Percentiles rank a stretch among this genome's conserved stretches.
These are phyloP conservation scores for Fusarium devonianum DNA, from an alignment of 2,329 filamentous ascomycete genomes.

Conservation along the genomic window DNA sequence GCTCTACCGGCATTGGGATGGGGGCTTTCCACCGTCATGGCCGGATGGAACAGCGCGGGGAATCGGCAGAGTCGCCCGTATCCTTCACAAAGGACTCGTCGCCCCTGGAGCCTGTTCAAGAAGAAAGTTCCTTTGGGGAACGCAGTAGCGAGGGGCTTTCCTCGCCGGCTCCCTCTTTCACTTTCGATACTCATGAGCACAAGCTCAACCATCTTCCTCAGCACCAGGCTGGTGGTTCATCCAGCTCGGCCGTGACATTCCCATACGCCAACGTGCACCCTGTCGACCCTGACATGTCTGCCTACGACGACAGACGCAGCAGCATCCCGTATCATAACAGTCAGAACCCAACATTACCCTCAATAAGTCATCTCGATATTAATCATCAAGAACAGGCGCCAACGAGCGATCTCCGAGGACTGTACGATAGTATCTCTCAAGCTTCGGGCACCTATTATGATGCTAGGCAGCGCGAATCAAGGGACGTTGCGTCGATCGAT, in stretches of 20 bases:
- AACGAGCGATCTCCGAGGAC: slow-evolving; percentile 26
- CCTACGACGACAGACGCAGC: slow-evolving; percentile 25
- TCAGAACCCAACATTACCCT: slow-evolving; percentile 32
- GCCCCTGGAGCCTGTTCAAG: slow-evolving; percentile 37
- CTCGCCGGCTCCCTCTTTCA: slow-evolving; percentile 24
- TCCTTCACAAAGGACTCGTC: slow-evolving; percentile 38
- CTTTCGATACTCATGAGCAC: slow-evolving; percentile 12
- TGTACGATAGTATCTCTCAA: slow-evolving; percentile 16
- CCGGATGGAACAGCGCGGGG: slow-evolving; percentile 18
- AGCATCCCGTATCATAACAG: slow-evolving; percentile 35
- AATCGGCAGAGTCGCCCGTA: slow-evolving; percentile 30
- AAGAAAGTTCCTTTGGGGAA: slow-evolving; percentile 28
- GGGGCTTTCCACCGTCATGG: slow-evolving; percentile 10
- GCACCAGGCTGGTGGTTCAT: slow-evolving; percentile 16
- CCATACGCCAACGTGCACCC: slow-evolving; percentile 16
- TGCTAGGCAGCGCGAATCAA: slow-evolving; percentile 4
- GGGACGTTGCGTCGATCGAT: slow-evolving; percentile 17
- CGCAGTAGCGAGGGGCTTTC: slow-evolving; percentile 17
- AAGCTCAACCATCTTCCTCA: slow-evolving; percentile 14
- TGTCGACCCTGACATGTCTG: slow-evolving; percentile 9
- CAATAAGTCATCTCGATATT: slow-evolving; percentile 28
- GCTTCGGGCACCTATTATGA: slow-evolving; percentile 2
- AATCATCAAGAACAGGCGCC: slow-evolving; percentile 35
- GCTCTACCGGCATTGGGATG: slow-evolving; percentile 24
- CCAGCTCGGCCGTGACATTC: slow-evolving; percentile 3